Evolutionary conservation across 306 rosid species (phyloP), one percentile per base, ranked within the genome.

Genomic region (Dalbergia oliveri): DNA sequence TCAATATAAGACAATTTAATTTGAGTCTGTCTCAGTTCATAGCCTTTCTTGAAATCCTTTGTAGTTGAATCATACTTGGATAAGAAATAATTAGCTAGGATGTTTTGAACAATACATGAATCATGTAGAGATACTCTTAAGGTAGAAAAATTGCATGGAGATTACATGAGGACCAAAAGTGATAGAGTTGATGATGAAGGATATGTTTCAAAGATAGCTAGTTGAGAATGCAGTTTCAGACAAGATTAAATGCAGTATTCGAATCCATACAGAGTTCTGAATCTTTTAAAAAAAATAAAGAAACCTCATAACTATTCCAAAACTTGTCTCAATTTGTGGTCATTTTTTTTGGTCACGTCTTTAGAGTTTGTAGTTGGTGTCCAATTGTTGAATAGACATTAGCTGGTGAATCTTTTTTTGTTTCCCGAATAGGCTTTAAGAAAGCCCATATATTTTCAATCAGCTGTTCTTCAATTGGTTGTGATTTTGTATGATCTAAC

Each of bases 11-110:
- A 61, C 72, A 0, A 79, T 33, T 50, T 33, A 80, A 35, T 31
- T 23, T 34, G 69, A 62, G 51, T 58, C 79, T 66, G 16, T 39
- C 56, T 76, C 62, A 26, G 34, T 58, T 75, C 50, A 50, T 66
- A 79, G 75, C 44, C 23, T 69, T 79, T 21, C 56, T 19, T 56
- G 21, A 45, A 13, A 9, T 39, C 67, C 72, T 5, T 68, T 61
- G 16, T 31, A 31, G 65, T 83, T 39, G 23, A 79, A 34, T 59
- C 74, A 19, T 58, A 75, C 26, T 21, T 18, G 67, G 43, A 58
- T 65, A 69, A 71, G 47, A 65, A 63, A 66, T 73, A n/a, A 15
- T 57, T 76, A 57, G 63, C 79, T 76, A 35, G 75, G 64, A 39
- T 70, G 75, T 49, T 79, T 60, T 63, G 68, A 72, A 18, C 63